These are phyloP conservation scores for Chaetomium cochliodes DNA, from an alignment of 495 filamentous ascomycete genomes.

Conservation along the genomic window DNA sequence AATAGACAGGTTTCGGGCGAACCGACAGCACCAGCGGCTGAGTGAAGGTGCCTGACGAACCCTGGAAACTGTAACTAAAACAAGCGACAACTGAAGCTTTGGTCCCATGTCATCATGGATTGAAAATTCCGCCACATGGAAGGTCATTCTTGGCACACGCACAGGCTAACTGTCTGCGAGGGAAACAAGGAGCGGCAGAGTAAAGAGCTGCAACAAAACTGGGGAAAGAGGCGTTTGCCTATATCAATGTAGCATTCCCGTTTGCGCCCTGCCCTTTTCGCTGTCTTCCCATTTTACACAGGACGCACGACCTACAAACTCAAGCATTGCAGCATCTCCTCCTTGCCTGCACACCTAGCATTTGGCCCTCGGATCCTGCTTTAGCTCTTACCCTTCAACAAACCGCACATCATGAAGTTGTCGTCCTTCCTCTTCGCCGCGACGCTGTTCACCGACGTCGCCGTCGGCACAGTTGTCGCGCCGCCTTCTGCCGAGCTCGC, in stretches of 20 bases:
- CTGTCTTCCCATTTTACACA: background rate
- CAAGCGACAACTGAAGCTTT: background rate
- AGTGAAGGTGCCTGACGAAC: too few relatives aligned
- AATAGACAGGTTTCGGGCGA: too few relatives aligned
- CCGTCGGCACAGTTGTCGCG: slow-evolving; percentile 20
- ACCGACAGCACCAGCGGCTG: too few relatives aligned
- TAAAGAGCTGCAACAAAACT: background rate
- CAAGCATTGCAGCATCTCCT: background rate
- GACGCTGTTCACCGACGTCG: slow-evolving; percentile 23
- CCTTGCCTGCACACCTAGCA: background rate
- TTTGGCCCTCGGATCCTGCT: background rate
- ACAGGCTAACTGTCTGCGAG: background rate
- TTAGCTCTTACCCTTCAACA: background rate
- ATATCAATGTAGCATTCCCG: background rate
- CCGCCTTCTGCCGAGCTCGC: slow-evolving; percentile 26
- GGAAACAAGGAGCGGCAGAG: too few relatives aligned
- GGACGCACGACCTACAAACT: background rate
- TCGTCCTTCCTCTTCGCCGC: background rate
- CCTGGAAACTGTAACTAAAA: too few relatives aligned
- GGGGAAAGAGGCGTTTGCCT: background rate
- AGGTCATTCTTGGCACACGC: slow-evolving; percentile 15
- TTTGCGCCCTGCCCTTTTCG: background rate
- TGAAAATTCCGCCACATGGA: slow-evolving; percentile 6
- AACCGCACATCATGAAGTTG: slow-evolving; percentile 5
- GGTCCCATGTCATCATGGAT: background rate